Conservation (phyloP, 345 rosid genomes). For the Hirschfeldia incana region DNA sequence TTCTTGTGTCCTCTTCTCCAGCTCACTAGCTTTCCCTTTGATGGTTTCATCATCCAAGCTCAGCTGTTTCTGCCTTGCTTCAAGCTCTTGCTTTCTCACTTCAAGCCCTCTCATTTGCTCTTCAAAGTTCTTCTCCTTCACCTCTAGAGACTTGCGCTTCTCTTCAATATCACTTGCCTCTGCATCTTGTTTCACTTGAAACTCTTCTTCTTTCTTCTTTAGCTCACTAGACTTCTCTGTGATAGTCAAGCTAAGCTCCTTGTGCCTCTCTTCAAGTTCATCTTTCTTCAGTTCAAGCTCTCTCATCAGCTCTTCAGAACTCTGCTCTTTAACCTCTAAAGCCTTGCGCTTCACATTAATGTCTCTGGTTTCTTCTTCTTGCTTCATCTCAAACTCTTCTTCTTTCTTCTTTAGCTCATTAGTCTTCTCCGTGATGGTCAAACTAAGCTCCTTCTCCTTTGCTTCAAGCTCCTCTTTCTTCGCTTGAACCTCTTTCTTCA, state of each 20-base stretch:
- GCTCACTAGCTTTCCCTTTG: neutral
- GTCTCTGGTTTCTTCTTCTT: neutral
- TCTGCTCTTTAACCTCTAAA: neutral
- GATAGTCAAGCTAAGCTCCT: neutral
- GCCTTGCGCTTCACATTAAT: neutral
- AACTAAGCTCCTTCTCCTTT: neutral
- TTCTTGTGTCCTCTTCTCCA: neutral
- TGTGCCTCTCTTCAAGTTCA: neutral
- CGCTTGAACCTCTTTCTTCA: neutral
- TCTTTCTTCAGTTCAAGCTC: neutral
- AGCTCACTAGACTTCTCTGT: neutral
- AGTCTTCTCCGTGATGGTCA: neutral
- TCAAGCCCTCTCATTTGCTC: neutral
- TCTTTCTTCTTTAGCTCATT: neutral
- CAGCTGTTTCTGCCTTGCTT: neutral
- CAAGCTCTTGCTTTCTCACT: neutral
- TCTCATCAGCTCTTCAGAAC: neutral
- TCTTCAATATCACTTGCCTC: neutral
- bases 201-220: no score
- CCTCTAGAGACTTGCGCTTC: neutral
- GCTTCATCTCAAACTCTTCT: no score
- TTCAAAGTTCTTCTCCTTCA: neutral
- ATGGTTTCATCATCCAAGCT: neutral
- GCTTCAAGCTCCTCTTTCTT: neutral
- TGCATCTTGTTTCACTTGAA: no score